Conservation (phyloP, 2,329 filamentous ascomycete species). For the Aureobasidium sp. region DNA sequence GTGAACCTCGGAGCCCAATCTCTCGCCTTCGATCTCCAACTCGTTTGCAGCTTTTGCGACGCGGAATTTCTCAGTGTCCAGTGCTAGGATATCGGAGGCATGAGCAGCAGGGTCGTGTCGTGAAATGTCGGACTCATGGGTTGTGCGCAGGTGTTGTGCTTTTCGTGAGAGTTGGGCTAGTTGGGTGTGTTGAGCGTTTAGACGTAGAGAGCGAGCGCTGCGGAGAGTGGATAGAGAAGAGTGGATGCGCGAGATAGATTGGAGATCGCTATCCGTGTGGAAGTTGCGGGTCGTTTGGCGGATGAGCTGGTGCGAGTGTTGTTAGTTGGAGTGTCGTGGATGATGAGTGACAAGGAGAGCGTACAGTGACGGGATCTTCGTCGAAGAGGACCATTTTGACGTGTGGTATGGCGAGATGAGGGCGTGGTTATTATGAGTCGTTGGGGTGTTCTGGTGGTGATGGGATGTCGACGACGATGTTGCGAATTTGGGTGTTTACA, state of each 20-base stretch:
- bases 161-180: slow-evolving; percentile 59
- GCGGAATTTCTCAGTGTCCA: slow-evolving; percentile 91
- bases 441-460: not conserved
- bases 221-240: slow-evolving; percentile 78
- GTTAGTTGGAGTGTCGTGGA: slow-evolving; percentile 12
- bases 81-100: slow-evolving; percentile 71
- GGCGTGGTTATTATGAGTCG: not conserved
- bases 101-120: slow-evolving; percentile 72
- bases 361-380: slow-evolving; percentile 79
- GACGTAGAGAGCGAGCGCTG: slow-evolving; percentile 70
- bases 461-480: not conserved
- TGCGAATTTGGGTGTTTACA: not conserved
- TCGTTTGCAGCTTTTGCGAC: slow-evolving; percentile 87
- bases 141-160: slow-evolving; percentile 63
- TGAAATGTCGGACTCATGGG: slow-evolving; percentile 67
- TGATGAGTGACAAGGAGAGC: slow-evolving; percentile 20
- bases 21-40: slow-evolving; percentile 88
- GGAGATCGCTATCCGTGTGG: slow-evolving; percentile 83
- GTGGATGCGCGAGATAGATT: slow-evolving; percentile 71
- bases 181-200: slow-evolving; percentile 32
- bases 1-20: slow-evolving; percentile 69
- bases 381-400: slow-evolving; percentile 73
- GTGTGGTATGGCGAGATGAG: not conserved
- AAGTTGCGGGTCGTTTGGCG: slow-evolving; percentile 89
- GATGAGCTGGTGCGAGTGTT: slow-evolving; percentile 58